Conservation (phyloP, 1,284 basidiomycete genomes). For the Dichomitus squalens region DNA sequence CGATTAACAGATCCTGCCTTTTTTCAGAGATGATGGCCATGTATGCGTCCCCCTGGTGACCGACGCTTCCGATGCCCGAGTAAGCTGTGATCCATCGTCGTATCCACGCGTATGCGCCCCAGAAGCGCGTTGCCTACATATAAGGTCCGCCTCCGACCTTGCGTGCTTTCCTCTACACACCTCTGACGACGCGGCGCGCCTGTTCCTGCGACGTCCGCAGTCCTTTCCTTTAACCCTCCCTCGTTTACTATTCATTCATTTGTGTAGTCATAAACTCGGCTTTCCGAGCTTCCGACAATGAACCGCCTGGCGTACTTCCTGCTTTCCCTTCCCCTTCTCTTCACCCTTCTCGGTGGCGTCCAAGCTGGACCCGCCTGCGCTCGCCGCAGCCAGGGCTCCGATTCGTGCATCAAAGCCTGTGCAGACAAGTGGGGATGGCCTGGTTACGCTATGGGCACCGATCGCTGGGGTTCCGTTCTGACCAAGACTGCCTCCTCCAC, state of each 20-base stretch:
- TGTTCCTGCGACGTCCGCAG: conserved; percentile 13
- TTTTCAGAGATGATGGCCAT: not conserved
- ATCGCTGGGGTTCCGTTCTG: conserved; percentile 56
- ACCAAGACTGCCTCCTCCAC: conserved; percentile 30
- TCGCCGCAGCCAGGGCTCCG: conserved; percentile 36
- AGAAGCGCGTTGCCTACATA: conserved; percentile 2
- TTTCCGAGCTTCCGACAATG: conserved; percentile 38
- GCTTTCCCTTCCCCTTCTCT: conserved; percentile 41
- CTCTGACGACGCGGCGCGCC: conserved; percentile 22
- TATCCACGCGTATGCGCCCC: conserved; percentile 16
- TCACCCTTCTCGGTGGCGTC: conserved; percentile 34
- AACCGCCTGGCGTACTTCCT: conserved; percentile 40
- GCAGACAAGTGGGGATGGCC: conserved; percentile 53
- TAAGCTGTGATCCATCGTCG: conserved; percentile 15
- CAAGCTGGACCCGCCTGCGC: conserved; percentile 55
- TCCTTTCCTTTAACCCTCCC: conserved; percentile 18
- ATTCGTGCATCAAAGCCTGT: conserved; percentile 47
- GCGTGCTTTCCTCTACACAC: conserved; percentile 6
- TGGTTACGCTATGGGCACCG: conserved; percentile 49
- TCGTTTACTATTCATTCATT: conserved; percentile 28
- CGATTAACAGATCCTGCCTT: conserved; percentile 8
- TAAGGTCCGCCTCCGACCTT: conserved; percentile 8
- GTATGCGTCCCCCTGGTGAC: conserved; percentile 26
- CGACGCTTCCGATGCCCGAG: conserved; percentile 13
- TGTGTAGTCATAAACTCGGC: conserved; percentile 23